These are phyloP conservation scores for Grosmannia serpens DNA, from an alignment of 2,329 filamentous ascomycete species.

Conservation along the genomic window DNA sequence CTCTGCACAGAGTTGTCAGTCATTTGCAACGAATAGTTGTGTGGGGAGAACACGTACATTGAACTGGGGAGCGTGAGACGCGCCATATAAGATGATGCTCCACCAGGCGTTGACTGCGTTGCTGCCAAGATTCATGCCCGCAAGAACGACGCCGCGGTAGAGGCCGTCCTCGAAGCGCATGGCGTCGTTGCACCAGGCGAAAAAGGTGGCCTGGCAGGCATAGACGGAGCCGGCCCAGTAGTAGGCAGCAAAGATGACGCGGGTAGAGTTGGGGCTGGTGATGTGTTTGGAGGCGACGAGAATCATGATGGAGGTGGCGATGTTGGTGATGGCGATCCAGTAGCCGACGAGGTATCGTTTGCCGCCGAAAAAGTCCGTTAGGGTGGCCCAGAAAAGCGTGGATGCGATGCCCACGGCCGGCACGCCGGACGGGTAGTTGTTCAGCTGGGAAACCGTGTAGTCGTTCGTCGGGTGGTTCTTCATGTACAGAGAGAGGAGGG, in stretches of 20 bases:
- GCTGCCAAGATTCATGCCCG: slow-evolving; percentile 59
- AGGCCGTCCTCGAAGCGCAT: slow-evolving; percentile 52
- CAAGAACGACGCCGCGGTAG: slow-evolving; percentile 54
- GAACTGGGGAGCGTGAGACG: slow-evolving; percentile 54
- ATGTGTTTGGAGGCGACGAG: slow-evolving; percentile 20
- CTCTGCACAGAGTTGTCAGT: slow-evolving; percentile 23
- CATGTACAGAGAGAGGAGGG: slow-evolving; percentile 39
- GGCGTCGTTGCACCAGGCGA: slow-evolving; percentile 65
- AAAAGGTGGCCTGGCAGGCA: slow-evolving; percentile 63
- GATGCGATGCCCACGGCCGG: slow-evolving; percentile 45
- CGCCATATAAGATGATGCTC: slow-evolving; percentile 60
- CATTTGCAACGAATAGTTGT: neutral
- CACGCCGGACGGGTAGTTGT: slow-evolving; percentile 46
- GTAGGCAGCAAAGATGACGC: slow-evolving; percentile 51
- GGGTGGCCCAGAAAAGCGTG: slow-evolving; percentile 57
- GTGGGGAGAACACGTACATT: slow-evolving; percentile 32
- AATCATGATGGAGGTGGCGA: slow-evolving; percentile 51
- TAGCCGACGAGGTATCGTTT: slow-evolving; percentile 55
- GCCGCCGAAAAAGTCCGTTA: slow-evolving; percentile 54
- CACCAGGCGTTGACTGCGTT: slow-evolving; percentile 64
- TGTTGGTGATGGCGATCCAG: slow-evolving; percentile 53
- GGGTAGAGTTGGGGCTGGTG: slow-evolving; percentile 28
- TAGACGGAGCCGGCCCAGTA: slow-evolving; percentile 62
- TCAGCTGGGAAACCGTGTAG: slow-evolving; percentile 37
- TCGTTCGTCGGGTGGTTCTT: slow-evolving; percentile 31